phyloP scores from a whole-genome alignment of 2,329 filamentous ascomycete species.

The Raffaelea deltoideospora region DNA sequence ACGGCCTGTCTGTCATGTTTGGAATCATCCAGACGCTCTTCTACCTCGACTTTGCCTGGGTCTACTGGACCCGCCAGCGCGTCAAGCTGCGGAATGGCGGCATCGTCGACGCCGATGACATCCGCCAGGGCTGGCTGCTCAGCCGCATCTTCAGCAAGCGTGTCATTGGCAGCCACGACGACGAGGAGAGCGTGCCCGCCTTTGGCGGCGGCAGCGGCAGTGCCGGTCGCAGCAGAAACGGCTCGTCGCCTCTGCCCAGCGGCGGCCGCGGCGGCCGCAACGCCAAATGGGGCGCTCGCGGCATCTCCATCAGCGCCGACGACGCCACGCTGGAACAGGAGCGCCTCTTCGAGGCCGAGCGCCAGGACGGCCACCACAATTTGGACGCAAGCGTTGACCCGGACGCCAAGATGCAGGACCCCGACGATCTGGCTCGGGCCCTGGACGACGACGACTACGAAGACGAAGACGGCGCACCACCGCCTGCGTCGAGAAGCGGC shows the following conservation, averaged over 20 bases:
- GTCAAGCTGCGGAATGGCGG: constrained; percentile 85
- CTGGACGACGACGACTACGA: constrained; percentile 26
- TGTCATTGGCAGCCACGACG: constrained; percentile 32
- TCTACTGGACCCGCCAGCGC: constrained; percentile 84
- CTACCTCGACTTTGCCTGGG: constrained; percentile 91
- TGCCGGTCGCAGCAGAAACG: constrained; percentile 23
- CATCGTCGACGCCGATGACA: constrained; percentile 78
- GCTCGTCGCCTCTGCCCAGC: constrained; percentile 31
- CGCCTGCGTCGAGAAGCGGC: constrained; percentile 1
- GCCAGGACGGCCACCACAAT: constrained; percentile 24
- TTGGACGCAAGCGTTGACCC: constrained; percentile 36
- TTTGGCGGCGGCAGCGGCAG: constrained; percentile 20
- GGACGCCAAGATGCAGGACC: constrained; percentile 51
- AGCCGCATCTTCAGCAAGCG: constrained; percentile 57
- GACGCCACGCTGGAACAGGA: constrained; percentile 38
- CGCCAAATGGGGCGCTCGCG: constrained; percentile 47
- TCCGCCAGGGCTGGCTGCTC: constrained; percentile 73
- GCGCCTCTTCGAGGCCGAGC: constrained; percentile 10
- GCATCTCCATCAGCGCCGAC: constrained; percentile 52
- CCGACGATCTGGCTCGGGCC: constrained; percentile 46
- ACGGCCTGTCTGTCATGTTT: constrained; percentile 67
- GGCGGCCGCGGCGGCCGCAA: constrained; percentile 24
- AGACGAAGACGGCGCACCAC: constrained; percentile 29
- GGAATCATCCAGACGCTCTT: constrained; percentile 79
- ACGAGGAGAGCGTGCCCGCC: constrained; percentile 42